Base-by-base conservation (phyloP, 352 stramenopile species). In the Phytophthora fragariaefolia region DNA sequence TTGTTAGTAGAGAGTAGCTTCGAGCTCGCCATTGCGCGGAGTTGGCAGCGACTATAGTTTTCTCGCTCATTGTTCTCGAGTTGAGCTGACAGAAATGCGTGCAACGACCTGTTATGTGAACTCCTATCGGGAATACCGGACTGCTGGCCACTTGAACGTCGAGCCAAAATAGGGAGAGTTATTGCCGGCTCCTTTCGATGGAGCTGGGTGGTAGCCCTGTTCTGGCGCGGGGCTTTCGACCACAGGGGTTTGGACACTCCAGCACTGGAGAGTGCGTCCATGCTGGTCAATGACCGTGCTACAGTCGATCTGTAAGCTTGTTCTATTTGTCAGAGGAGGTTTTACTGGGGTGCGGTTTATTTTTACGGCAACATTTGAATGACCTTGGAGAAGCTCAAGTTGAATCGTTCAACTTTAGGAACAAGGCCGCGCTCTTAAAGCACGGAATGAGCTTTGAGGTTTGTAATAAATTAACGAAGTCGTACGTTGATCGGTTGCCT, bases 21-120 rank as follows among this genome's bases (percentile, higher is more conserved):
- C 26, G 61, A 61, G 42, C 56, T 74, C 27, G 67, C 55, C 61
- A 74, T 67, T 1, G 55, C 67, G 4, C 67, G 62, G 20, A 74
- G 27, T 26, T 68, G 67, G 18, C 48, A 71, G 2, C 67, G 61
- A 23, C 67, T 71, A 50, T 71, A 74, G 10, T 18, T 45, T 10
- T 74, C 61, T 24, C 60, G 54, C 2, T 71, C 62, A 62, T 67
- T 63, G 12, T 15, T 34, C 4, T 67, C 43, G 30, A 74, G 36
- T 40, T 57, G 49, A 15, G 42, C 46, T 8, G 58, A 34, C 9
- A 69, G 60, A n/a, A 68, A 58, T 12, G 49, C n/a, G 20, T 60
- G 42, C 36, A 74, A 26, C 23, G 62, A 61, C 18, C 24, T 66
- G 15, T 45, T 68, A 13, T 30, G 49, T 46, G 43, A 13, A 6